These are phyloP conservation scores for Emydomyces testavorans DNA, from an alignment of 2,329 filamentous ascomycete genomes.

Conservation along the genomic window DNA sequence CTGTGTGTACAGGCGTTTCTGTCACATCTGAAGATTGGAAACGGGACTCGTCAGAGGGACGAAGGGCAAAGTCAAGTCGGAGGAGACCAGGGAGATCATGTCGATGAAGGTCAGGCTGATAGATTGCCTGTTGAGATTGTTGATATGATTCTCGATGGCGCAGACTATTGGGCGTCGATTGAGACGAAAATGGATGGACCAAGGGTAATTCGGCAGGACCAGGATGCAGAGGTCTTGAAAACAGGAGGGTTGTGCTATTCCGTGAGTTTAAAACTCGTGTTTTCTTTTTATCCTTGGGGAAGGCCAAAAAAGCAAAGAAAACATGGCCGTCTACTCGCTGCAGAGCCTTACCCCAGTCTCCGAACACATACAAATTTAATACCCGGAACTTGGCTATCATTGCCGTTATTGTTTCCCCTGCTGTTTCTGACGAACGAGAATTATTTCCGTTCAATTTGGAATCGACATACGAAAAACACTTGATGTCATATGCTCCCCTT, in stretches of 20 bases:
- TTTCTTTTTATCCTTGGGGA: slow-evolving; percentile 1
- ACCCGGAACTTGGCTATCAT: too few relatives aligned
- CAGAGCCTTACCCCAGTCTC: too few relatives aligned
- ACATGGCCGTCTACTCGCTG: too few relatives aligned
- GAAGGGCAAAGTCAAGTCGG: too few relatives aligned
- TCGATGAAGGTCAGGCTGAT: neutral
- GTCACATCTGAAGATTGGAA: slow-evolving; percentile 15
- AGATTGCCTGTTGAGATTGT: slow-evolving; percentile 29
- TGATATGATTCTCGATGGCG: slow-evolving; percentile 31
- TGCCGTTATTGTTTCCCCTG: too few relatives aligned
- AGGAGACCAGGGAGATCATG: neutral
- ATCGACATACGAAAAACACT: too few relatives aligned
- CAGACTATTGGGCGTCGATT: slow-evolving; percentile 23
- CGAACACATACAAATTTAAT: too few relatives aligned
- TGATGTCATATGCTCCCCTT: too few relatives aligned
- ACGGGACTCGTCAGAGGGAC: neutral
- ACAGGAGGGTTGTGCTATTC: slow-evolving; percentile 31
- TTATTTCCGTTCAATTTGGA: too few relatives aligned
- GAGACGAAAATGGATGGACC: slow-evolving; percentile 16
- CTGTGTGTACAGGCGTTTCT: slow-evolving; percentile 26
- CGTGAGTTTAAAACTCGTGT: slow-evolving; percentile 9
- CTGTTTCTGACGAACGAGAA: too few relatives aligned
- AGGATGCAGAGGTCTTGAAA: slow-evolving; percentile 26
- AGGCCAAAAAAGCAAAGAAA: neutral
- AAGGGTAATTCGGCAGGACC: slow-evolving; percentile 23